phyloP scores from a whole-genome alignment of 208 protist species.

The Novymonas esmeraldas region DNA sequence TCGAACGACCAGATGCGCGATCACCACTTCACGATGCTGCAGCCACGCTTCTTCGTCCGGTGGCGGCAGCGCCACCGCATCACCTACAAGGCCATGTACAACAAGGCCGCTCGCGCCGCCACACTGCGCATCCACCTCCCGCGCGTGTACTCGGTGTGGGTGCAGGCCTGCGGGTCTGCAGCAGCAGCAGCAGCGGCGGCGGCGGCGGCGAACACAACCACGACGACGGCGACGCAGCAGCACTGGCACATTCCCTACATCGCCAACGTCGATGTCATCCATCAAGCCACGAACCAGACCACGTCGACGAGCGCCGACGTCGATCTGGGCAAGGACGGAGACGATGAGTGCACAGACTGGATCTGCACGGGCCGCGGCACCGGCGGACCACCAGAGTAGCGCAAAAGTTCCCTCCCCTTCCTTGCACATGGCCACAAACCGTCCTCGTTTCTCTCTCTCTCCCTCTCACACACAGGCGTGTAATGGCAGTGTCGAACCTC shows the following conservation, averaged over 20 bases:
- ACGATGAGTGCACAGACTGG: conserved; percentile 81
- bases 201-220: too few species aligned
- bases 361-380: conserved; percentile 53
- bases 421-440: conserved; percentile 12
- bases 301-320: conserved; percentile 41
- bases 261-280: conserved; percentile 48
- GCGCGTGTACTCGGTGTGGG: conserved; percentile 73
- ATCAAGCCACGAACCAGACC: conserved; percentile 75
- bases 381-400: neutral
- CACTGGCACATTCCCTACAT: conserved; percentile 89
- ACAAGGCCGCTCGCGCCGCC: conserved; percentile 29
- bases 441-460: neutral
- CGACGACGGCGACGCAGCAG: neutral
- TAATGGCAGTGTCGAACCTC: too few species aligned
- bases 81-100: conserved; percentile 72
- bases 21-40: conserved; percentile 82
- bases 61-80: conserved; percentile 87
- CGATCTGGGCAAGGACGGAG: conserved; percentile 77
- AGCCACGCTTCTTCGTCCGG: conserved; percentile 76
- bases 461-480: too few species aligned
- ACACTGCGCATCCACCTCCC: conserved; percentile 48
- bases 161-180: conserved; percentile 48
- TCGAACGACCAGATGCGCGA: conserved; percentile 90
- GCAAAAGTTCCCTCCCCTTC: conserved; percentile 1
- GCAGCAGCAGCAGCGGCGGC: too few species aligned